Base-by-base conservation (phyloP, 345 rosid genomes). In the Pugionium cornutum region DNA sequence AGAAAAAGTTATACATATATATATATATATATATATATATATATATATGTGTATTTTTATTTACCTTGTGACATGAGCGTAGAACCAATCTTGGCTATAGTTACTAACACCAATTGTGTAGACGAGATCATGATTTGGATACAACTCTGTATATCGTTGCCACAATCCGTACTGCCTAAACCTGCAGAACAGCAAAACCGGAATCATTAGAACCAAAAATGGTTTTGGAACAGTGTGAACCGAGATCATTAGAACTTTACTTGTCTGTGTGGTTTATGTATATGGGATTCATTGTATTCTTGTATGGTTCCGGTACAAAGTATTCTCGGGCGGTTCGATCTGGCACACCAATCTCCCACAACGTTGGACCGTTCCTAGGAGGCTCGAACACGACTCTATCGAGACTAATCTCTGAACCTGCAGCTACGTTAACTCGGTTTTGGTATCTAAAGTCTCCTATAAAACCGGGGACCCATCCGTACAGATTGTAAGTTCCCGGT, bases 341-440 rank as follows among this genome's bases (percentile, higher is more conserved):
- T 2, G 97, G 89, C 56, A 81, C 32, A 39, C 95, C 96, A 6
- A 94, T 94, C 84, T 90, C 95, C 96, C 96, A 90, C 25, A 86
- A 32, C 1, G 99, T 94, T 0, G 87, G 88, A 37, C 99, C 97
- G 3, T 70, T 81, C 76, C 99, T 85, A 7, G 94, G 99, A 11
- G 97, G 95, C 48, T 71, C 35, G 40, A 79, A 86, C 18, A 79
- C 64, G 2, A 86, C 48, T 10, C 33, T 67, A 4, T 78, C 84
- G 41, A 94, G 68, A 43, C 70, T 58, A 42, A 80, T 76, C 32
- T 37, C n/a, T 2, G 36, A 70, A 81, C 96, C 91, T 32, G 87
- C 75, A 33, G 40, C 36, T 62, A 89, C 48, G 3, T 31, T 64
- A 25, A 94, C 79, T 25, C 39, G 53, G 26, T 31, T 40, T 43